phyloP scores from a whole-genome alignment of 495 filamentous ascomycete genomes.

The Aspergillus nanangensis region DNA sequence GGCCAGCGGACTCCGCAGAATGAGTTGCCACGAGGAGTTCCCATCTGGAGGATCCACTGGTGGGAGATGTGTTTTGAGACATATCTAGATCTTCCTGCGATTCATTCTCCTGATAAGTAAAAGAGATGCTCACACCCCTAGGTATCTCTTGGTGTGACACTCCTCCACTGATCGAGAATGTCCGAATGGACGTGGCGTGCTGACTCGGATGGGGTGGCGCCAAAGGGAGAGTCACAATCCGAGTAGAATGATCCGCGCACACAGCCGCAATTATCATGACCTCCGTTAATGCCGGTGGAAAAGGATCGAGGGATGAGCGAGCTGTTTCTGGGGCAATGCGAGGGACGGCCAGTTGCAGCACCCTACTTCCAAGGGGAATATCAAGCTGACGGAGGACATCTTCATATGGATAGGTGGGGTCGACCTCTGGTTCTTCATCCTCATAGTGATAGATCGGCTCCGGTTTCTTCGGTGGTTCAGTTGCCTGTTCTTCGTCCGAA shows the following conservation, averaged over 20 bases:
- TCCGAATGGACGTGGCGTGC: conserved; percentile 50
- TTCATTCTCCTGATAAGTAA: conserved; percentile 45
- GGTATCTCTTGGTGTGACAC: conserved; percentile 57
- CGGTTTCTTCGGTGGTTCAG: conserved; percentile 27
- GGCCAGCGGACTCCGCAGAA: conserved; percentile 64
- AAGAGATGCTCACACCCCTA: conserved; percentile 61
- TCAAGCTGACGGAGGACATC: conserved; percentile 62
- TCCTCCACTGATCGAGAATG: conserved; percentile 46
- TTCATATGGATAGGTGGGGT: conserved; percentile 49
- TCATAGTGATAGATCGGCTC: conserved; percentile 45
- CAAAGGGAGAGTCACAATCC: conserved; percentile 68
- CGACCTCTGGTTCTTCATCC: conserved; percentile 54
- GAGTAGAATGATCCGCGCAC: conserved; percentile 64
- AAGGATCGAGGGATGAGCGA: conserved; percentile 47
- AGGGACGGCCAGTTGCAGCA: conserved; percentile 56
- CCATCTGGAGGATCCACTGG: conserved; percentile 31
- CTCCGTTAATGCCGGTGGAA: conserved; percentile 55
- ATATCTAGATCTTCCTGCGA: conserved; percentile 23
- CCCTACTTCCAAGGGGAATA: conserved; percentile 59
- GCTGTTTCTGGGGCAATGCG: conserved; percentile 44
- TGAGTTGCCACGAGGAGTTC: conserved; percentile 56
- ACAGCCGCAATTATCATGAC: conserved; percentile 67
- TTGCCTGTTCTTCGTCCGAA: conserved; percentile 67
- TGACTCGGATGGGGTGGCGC: conserved; percentile 62
- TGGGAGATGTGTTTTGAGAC: conserved; percentile 20